These are phyloP conservation scores for Colletotrichum phormii DNA, from an alignment of 2,329 filamentous ascomycete species.

Conservation along the genomic window DNA sequence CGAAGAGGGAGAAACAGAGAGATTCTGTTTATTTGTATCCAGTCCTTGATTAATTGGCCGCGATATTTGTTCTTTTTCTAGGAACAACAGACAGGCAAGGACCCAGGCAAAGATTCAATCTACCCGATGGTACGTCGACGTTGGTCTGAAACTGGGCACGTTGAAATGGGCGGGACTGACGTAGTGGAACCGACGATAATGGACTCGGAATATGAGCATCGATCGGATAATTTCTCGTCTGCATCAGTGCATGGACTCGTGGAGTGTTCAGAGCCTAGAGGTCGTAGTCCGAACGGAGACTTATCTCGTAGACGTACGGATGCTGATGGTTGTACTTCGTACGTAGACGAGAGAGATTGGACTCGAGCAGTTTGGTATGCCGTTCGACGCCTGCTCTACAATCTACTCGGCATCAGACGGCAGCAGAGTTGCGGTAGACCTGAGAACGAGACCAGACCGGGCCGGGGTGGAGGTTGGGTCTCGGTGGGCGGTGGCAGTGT, in stretches of 20 bases:
- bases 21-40: slow-evolving; percentile 2
- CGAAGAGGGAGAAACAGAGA: not conserved
- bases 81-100: not conserved
- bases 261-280: not conserved
- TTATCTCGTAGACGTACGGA: too few species aligned
- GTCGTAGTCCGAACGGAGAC: not conserved
- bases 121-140: slow-evolving; percentile 15
- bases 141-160: slow-evolving; percentile 18
- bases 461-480: slow-evolving; percentile 17
- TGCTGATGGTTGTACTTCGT: not conserved
- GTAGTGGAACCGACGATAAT: slow-evolving; percentile 18
- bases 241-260: not conserved
- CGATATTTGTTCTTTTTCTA: slow-evolving; percentile 15
- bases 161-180: slow-evolving; percentile 11
- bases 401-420: not conserved
- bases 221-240: slow-evolving; percentile 9
- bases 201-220: not conserved
- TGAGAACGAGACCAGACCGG: not conserved
- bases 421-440: not conserved
- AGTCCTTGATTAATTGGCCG: not conserved
- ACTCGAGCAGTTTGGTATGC: not conserved
- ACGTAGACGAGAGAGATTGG: not conserved
- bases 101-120: slow-evolving; percentile 9
- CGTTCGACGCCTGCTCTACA: not conserved
- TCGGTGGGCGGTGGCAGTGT: slow-evolving; percentile 34